Evolutionary conservation across 1,284 basidiomycete genomes (phyloP).

Genomic region (Wolfiporia cocos): DNA sequence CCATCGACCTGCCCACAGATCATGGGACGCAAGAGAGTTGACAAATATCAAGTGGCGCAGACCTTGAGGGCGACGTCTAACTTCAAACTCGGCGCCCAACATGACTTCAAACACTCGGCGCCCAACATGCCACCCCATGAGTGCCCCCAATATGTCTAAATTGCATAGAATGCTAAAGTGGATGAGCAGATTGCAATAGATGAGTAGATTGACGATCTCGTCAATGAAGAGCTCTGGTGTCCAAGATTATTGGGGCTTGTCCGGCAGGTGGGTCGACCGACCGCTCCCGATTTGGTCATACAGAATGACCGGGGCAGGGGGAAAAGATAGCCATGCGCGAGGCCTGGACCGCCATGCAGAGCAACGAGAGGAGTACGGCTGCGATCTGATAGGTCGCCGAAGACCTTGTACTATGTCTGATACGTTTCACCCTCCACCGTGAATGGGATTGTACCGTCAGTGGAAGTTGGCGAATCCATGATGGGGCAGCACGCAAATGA

Average conservation of each 20-base stretch:
- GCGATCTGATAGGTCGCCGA: slow-evolving; percentile 8
- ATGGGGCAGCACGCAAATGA: too few relatives aligned
- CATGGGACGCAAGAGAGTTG: slow-evolving; percentile 19
- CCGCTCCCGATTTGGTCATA: background rate
- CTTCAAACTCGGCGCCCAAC: slow-evolving; percentile 29
- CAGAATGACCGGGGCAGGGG: slow-evolving; percentile 12
- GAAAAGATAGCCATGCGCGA: slow-evolving; percentile 21
- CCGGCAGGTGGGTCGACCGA: background rate
- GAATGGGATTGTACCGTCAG: too few relatives aligned
- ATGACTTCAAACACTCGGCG: too few relatives aligned
- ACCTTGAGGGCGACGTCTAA: slow-evolving; percentile 17
- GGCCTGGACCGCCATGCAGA: slow-evolving; percentile 20
- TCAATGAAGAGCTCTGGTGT: slow-evolving; percentile 8
- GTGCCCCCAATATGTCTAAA: slow-evolving; percentile 39
- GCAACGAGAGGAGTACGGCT: slow-evolving; percentile 13
- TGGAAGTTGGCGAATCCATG: too few relatives aligned
- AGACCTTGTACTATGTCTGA: slow-evolving; percentile 13
- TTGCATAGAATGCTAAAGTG: slow-evolving; percentile 30
- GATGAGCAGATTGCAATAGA: too few relatives aligned
- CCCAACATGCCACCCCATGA: slow-evolving; percentile 52
- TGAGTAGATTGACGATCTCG: slow-evolving; percentile 41
- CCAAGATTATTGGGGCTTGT: background rate
- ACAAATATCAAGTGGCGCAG: slow-evolving; percentile 21
- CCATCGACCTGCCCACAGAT: slow-evolving; percentile 19
- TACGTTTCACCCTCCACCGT: slow-evolving; percentile 10